phyloP scores from a whole-genome alignment of 805 yeast genomes.

The Cyberlindnera misumaiensis region DNA sequence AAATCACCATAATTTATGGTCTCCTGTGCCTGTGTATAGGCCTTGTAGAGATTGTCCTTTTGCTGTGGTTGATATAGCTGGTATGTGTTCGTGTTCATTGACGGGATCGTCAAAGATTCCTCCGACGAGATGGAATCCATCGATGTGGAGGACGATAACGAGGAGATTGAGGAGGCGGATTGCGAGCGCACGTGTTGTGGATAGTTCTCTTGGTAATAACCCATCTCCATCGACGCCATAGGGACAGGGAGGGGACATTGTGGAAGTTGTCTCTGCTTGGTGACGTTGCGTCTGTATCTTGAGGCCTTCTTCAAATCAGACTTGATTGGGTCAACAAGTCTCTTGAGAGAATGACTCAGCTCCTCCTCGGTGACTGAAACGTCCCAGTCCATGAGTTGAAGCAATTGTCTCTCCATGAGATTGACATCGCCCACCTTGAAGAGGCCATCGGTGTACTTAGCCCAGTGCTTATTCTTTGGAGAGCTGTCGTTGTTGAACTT shows the following conservation, averaged over 20 bases:
- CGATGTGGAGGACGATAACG: constrained; percentile 5
- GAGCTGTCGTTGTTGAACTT: constrained; percentile 74
- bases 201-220: neutral
- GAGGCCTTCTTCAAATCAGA: constrained; percentile 29
- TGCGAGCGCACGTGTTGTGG: constrained; percentile 3
- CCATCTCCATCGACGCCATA: neutral
- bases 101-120: neutral
- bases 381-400: constrained; percentile 67
- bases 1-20: constrained; percentile 3
- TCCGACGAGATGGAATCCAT: constrained; percentile 1
- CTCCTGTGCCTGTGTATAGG: neutral
- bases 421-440: constrained; percentile 64
- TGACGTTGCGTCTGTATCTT: constrained; percentile 15
- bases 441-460: constrained; percentile 68
- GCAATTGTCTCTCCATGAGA: constrained; percentile 73
- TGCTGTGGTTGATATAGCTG: neutral
- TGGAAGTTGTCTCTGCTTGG: constrained; percentile 9
- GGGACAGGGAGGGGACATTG: constrained; percentile 10
- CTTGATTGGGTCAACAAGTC: constrained; percentile 73
- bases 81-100: neutral
- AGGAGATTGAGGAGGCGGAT: constrained; percentile 9
- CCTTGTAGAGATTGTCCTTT: neutral
- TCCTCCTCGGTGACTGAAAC: constrained; percentile 61
- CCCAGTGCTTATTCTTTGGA: constrained; percentile 77
- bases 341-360: constrained; percentile 57